Conservation (phyloP, 2,329 filamentous ascomycete species). For the Monosporascus sp. region DNA sequence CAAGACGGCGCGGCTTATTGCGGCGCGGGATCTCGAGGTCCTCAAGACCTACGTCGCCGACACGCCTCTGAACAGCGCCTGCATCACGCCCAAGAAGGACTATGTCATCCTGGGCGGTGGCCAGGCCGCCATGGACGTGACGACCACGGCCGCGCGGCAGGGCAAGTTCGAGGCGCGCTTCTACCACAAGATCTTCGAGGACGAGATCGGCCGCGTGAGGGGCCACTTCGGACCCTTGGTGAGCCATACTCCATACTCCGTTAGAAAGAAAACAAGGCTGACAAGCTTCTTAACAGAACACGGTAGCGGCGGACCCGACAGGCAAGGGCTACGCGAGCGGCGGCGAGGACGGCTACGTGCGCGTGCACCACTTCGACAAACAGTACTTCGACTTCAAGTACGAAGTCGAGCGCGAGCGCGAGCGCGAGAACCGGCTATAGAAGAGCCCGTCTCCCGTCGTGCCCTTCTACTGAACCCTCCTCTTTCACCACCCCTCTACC, state of each 20-base stretch:
- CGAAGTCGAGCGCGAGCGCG: constrained; percentile 95
- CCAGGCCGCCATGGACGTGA: constrained; percentile 98
- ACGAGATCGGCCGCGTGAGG: constrained; percentile 94
- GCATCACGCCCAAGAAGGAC: constrained; percentile 92
- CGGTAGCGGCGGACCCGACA: constrained; percentile 85
- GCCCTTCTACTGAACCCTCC: not conserved
- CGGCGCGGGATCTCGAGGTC: constrained; percentile 78
- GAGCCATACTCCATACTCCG: constrained; percentile 14
- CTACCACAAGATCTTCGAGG: constrained; percentile 99
- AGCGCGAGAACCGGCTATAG: constrained; percentile 45
- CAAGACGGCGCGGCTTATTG: constrained; percentile 85
- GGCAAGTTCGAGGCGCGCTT: constrained; percentile 99
- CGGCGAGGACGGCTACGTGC: constrained; percentile 97
- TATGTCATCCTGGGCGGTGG: constrained; percentile 97
- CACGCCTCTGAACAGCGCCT: constrained; percentile 92
- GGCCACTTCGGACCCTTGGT: constrained; percentile 90
- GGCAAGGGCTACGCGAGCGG: constrained; percentile 92
- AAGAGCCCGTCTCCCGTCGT: constrained; percentile 1
- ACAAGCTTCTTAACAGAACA: constrained; percentile 53
- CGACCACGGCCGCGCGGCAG: constrained; percentile 85
- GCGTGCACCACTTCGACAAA: constrained; percentile 98
- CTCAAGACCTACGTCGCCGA: constrained; percentile 91
- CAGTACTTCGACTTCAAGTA: constrained; percentile 98
- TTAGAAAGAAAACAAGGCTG: not conserved
- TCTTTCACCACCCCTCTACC: no score